Evolutionary conservation across 2,329 filamentous ascomycete species (phyloP).

Genomic region (Aspergillus aculeatus): DNA sequence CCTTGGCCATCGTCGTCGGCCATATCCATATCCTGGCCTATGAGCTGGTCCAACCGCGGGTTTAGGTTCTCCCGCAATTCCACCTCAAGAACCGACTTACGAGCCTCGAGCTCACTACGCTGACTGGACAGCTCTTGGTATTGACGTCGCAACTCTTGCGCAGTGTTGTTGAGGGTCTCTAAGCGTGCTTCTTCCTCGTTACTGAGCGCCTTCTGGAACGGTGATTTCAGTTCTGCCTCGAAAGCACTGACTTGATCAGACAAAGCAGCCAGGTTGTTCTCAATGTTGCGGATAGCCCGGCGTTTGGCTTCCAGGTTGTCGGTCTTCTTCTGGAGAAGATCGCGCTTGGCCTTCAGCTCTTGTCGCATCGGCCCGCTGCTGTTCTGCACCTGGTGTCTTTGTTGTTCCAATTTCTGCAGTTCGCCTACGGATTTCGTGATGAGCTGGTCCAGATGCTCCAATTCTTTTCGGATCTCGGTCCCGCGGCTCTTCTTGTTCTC

Average conservation of each 20-base stretch:
- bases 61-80: conserved; percentile 87
- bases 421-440: conserved; percentile 85
- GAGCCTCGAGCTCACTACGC: conserved; percentile 73
- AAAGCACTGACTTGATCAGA: conserved; percentile 73
- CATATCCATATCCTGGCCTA: conserved; percentile 68
- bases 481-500: conserved; percentile 66
- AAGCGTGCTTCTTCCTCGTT: conserved; percentile 79
- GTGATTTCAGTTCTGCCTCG: conserved; percentile 75
- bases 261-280: conserved; percentile 72
- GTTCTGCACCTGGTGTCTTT: conserved; percentile 72
- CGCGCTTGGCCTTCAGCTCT: conserved; percentile 73
- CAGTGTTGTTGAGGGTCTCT: conserved; percentile 65
- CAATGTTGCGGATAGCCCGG: conserved; percentile 63
- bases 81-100: conserved; percentile 80
- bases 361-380: conserved; percentile 77
- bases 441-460: conserved; percentile 80
- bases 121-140: conserved; percentile 72
- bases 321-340: conserved; percentile 69
- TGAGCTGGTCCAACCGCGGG: conserved; percentile 82
- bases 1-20: conserved; percentile 58
- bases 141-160: conserved; percentile 73
- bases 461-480: conserved; percentile 64
- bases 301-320: conserved; percentile 73
- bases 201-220: conserved; percentile 89
- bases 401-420: conserved; percentile 77